phyloP scores from a whole-genome alignment of 148 eudicot species.

The Polygonum maritimum region DNA sequence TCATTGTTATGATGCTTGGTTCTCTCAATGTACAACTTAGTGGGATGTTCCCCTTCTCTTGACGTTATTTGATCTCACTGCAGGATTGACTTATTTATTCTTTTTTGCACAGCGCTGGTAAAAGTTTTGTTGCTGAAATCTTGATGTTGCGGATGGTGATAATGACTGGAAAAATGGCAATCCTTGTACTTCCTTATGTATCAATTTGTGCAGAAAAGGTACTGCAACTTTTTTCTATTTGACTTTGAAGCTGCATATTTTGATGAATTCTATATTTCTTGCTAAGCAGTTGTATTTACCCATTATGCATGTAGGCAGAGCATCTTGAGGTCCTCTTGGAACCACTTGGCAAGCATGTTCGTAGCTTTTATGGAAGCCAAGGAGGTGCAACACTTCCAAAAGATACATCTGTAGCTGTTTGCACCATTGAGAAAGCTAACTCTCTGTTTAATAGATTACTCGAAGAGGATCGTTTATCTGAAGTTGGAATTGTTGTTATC shows the following conservation, averaged over 20 bases:
- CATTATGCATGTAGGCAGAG: conserved; percentile 51
- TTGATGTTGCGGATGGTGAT: conserved; percentile 75
- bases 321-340: conserved; percentile 85
- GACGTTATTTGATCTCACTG: conserved; percentile 4
- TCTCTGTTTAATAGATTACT: conserved; percentile 82
- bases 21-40: not conserved
- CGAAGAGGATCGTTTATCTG: conserved; percentile 94
- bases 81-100: conserved; percentile 8
- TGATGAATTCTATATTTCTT: not conserved
- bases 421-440: conserved; percentile 98
- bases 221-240: not conserved
- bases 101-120: conserved; percentile 70
- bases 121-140: conserved; percentile 99
- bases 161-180: conserved; percentile 78
- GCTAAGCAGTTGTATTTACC: not conserved
- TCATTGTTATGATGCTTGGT: not conserved
- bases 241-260: not conserved
- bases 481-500: conserved; percentile 95
- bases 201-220: conserved; percentile 99
- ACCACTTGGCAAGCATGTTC: conserved; percentile 89
- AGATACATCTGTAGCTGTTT: conserved; percentile 95
- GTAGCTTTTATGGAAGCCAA: conserved; percentile 95
- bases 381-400: conserved; percentile 94
- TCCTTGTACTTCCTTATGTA: conserved; percentile 95
- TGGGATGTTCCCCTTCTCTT: not conserved